A percentile compares a stretch with the other conserved stretches of the same genome.
Conservation (phyloP, 257 asterid species). For the Penstemon barbatus region DNA sequence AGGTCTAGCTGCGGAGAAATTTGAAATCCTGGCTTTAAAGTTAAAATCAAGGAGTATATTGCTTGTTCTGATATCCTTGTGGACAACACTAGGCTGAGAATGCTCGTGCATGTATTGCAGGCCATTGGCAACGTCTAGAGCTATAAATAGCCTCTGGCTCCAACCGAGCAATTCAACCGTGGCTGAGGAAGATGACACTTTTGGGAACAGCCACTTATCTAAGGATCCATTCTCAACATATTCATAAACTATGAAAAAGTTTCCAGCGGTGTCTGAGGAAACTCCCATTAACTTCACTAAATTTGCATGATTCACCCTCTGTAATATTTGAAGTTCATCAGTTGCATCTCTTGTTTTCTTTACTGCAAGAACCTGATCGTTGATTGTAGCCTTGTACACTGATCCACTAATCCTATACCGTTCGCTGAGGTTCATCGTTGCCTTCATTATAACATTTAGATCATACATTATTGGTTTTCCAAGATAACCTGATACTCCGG, state of each 20-base stretch:
- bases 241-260: slow-evolving; percentile 57
- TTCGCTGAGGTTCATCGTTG: slow-evolving; percentile 55
- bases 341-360: slow-evolving; percentile 58
- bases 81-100: slow-evolving; percentile 67
- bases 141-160: slow-evolving; percentile 59
- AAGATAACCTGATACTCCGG: slow-evolving; percentile 73
- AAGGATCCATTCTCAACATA: slow-evolving; percentile 68
- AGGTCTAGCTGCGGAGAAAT: slow-evolving; percentile 57
- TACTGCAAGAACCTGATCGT: slow-evolving; percentile 47
- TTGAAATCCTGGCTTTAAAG: slow-evolving; percentile 63
- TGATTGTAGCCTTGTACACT: slow-evolving; percentile 53
- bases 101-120: slow-evolving; percentile 85
- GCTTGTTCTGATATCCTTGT: slow-evolving; percentile 55
- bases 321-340: slow-evolving; percentile 63
- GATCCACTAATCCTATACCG: slow-evolving; percentile 57
- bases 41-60: slow-evolving; percentile 70
- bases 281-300: slow-evolving; percentile 67
- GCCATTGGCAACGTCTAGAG: slow-evolving; percentile 81
- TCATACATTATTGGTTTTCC: slow-evolving; percentile 61
- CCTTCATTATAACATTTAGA: slow-evolving; percentile 55
- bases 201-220: slow-evolving; percentile 54
- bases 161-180: slow-evolving; percentile 38
- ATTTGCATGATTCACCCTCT: slow-evolving; percentile 68
- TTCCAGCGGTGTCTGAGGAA: slow-evolving; percentile 54
- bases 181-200: slow-evolving; percentile 32